These are phyloP conservation scores for Huntiella omanensis DNA, from an alignment of 2,329 filamentous ascomycete species.

Conservation along the genomic window DNA sequence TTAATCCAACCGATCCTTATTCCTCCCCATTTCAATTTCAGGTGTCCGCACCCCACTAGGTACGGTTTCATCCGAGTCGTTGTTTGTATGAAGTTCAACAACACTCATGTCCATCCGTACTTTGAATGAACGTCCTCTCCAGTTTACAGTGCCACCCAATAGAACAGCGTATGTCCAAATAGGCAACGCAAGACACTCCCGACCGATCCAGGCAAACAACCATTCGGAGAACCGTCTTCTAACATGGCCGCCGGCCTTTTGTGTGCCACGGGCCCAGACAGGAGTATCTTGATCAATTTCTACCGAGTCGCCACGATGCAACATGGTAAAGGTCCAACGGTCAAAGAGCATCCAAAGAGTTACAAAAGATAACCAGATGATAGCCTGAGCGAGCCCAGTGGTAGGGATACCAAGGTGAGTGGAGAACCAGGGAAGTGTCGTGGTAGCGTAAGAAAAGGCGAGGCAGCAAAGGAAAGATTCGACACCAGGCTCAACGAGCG, in stretches of 20 bases:
- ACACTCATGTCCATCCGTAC: slow-evolving; percentile 77
- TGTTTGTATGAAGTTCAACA: slow-evolving; percentile 20
- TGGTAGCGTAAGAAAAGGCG: slow-evolving; percentile 63
- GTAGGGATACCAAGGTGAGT: slow-evolving; percentile 31
- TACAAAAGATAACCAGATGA: slow-evolving; percentile 49
- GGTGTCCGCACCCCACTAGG: slow-evolving; percentile 10
- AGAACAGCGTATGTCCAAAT: slow-evolving; percentile 84
- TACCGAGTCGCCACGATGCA: slow-evolving; percentile 57
- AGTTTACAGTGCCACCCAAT: slow-evolving; percentile 71
- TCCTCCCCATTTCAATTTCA: slow-evolving; percentile 11
- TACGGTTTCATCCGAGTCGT: neutral
- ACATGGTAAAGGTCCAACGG: slow-evolving; percentile 48
- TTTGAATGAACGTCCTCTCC: slow-evolving; percentile 67
- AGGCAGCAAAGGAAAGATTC: slow-evolving; percentile 71
- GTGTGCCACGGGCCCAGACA: slow-evolving; percentile 41
- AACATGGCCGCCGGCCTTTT: slow-evolving; percentile 21
- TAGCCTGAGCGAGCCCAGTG: slow-evolving; percentile 48
- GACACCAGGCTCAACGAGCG: slow-evolving; percentile 79
- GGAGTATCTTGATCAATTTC: slow-evolving; percentile 57
- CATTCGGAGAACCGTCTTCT: slow-evolving; percentile 47
- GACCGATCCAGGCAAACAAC: slow-evolving; percentile 65
- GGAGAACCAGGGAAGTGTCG: slow-evolving; percentile 48
- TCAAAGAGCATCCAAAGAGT: slow-evolving; percentile 57
- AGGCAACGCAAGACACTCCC: slow-evolving; percentile 66
- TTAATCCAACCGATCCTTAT: slow-evolving; percentile 11